Evolutionary conservation across 345 rosid species (phyloP), one percentile per base, ranked within the genome.

Genomic region (Salix exigua): DNA sequence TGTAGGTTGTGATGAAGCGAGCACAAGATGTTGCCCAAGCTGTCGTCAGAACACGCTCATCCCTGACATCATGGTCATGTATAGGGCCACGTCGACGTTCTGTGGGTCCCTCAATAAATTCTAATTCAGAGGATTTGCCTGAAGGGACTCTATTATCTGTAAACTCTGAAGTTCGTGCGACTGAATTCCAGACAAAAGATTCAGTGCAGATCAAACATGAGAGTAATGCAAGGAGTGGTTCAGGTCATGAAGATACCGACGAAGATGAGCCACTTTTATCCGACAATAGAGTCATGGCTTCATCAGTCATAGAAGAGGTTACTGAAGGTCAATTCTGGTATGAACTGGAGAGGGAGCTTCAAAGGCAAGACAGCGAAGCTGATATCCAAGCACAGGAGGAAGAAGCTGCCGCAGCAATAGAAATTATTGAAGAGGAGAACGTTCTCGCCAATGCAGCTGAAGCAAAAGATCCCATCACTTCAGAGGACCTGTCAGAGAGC

Each of bases 11-110:
- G 78, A 89, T 96, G 90, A 91, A 86, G 84, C 89, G 98, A 63
- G 99, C 98, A 19, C 93, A 90, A 78, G 88, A 91, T 71, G 97
- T 93, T 6, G 98, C 98, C 3, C 86, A 90, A 84, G 99, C 99
- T 37, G 97, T 91, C 44, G 94, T 87, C 68, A 87, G 86, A 85
- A 96, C 94, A 14, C 97, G 90, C 44, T 63, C 98, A 73, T 85
- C 94, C 68, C 80, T 93, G 67, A 71, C 98, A 4, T 88, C 99
- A 67, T 96, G 98, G 99, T 87, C 92, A 51, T 93, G 99, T 84
- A 93, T 96, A 72, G 98, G 97, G 51, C 94, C 93, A n/a, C 91
- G 97, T 0, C 89, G 95, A 11, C 89, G 97, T 44, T 78, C 84
- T 37, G 83, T 88, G 53, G 87, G 82, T 69, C 73, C 89, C 28